Percentiles rank a stretch among this genome's conserved stretches.
Evolutionary conservation across 1,139 yeast genomes (phyloP).

Genomic region (Petasospora fabianii): DNA sequence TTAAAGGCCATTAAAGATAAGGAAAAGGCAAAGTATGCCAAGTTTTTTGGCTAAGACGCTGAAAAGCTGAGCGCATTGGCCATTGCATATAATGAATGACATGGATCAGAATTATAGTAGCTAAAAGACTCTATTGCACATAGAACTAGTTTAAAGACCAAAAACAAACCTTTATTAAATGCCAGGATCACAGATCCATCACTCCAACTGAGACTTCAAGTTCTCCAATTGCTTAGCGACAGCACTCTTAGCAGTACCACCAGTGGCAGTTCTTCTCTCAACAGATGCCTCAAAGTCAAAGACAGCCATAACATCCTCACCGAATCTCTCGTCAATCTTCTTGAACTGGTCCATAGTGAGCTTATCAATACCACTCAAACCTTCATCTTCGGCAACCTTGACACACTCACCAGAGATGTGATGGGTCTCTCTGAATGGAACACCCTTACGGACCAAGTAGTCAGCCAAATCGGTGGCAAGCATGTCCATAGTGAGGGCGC

Average conservation of each 20-base stretch:
- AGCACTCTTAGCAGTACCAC: conserved; percentile 96
- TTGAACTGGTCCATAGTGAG: conserved; percentile 74
- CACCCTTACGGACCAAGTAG: conserved; percentile 94
- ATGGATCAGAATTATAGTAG: too few relatives aligned
- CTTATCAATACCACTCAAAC: conserved; percentile 77
- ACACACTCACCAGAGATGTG: conserved; percentile 98
- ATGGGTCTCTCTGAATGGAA: conserved; percentile 98
- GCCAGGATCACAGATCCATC: background rate
- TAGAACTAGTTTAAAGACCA: too few relatives aligned
- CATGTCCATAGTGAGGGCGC: conserved; percentile 97
- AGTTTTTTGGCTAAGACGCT: conserved; percentile 41
- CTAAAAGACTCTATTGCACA: too few relatives aligned
- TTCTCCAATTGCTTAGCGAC: conserved; percentile 65
- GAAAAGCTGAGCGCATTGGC: too few relatives aligned
- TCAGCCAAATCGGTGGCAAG: conserved; percentile 98
- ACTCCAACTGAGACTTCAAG: conserved; percentile 35
- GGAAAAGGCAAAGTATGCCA: conserved; percentile 53
- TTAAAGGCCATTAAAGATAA: conserved; percentile 42
- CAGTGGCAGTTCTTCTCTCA: conserved; percentile 93
- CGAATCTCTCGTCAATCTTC: conserved; percentile 75
- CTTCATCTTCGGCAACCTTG: conserved; percentile 75
- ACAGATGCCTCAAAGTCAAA: conserved; percentile 92
- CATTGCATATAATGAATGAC: too few relatives aligned
- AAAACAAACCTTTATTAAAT: too few relatives aligned
- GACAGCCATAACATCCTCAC: conserved; percentile 72